phyloP scores from a whole-genome alignment of 306 rosid species.

The Ormosia semicastrata region DNA sequence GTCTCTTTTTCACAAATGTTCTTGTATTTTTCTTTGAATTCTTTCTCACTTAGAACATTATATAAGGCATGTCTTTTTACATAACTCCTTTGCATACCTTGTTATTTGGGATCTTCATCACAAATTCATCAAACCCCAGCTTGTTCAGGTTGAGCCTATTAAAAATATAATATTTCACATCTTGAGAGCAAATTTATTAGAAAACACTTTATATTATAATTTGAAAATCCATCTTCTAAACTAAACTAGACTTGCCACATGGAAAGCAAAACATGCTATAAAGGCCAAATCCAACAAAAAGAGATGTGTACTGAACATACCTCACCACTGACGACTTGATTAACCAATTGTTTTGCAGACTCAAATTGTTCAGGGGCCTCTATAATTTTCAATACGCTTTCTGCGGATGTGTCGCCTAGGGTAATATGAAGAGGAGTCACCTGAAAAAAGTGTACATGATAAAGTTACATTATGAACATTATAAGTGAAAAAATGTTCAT shows the following conservation, averaged over 20 bases:
- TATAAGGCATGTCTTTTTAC: too few species aligned
- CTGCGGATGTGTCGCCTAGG: constrained; percentile 84
- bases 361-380: constrained; percentile 90
- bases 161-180: too few species aligned
- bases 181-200: too few species aligned
- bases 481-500: too few species aligned
- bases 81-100: too few species aligned
- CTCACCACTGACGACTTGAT: constrained; percentile 88
- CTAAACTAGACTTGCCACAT: constrained; percentile 23
- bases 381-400: constrained; percentile 86
- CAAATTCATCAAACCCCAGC: too few species aligned
- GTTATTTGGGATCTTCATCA: too few species aligned
- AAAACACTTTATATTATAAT: too few species aligned
- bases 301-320: constrained; percentile 48
- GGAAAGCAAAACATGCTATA: constrained; percentile 24
- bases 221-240: neutral
- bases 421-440: constrained; percentile 98
- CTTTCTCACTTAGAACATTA: too few species aligned
- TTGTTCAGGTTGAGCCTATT: too few species aligned
- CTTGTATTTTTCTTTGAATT: too few species aligned
- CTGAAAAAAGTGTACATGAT: constrained; percentile 38
- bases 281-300: constrained; percentile 33
- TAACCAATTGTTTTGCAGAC: constrained; percentile 79
- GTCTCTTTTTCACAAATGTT: too few species aligned
- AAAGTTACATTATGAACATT: neutral